Evolutionary conservation across 768 basidiomycete species (phyloP), one percentile per base, ranked within the genome.

Genomic region (Cubamyces sp.): DNA sequence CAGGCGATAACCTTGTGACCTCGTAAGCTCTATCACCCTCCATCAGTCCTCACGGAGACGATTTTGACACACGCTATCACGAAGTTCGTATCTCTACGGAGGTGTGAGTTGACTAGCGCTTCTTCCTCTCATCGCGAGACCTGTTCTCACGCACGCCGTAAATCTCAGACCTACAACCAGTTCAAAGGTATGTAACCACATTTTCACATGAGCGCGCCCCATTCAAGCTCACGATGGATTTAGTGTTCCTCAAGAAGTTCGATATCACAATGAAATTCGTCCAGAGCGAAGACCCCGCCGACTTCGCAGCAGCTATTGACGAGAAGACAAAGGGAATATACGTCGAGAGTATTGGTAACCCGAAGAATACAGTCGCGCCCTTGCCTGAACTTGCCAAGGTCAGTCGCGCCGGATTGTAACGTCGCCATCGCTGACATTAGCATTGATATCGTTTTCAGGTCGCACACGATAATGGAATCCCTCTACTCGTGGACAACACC

Each of bases 401-500:
- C 61, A 28, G 57, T 47, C 18, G 6, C 48, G 9, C 8, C 28
- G 3, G 21, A 1, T 3, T 23, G 15, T 49, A 12, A 3, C 23
- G 7, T 3, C 11, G 5, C 18, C 14, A 15, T 5, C 25, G 28
- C 28, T 34, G 11, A 6, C 34, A 11, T 28, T 23, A 15, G 5
- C 48, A 6, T 46, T 23, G 28, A 4, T 21, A 49, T 15, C 5
- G 9, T 12, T 49, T 16, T n/a, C 34, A 88, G 86, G 74, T 91
- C 37, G 92, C 92, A 1, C 91, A 92, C 68, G 81, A 82, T 40
- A 77, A 87, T 68, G 81, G 82, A 0, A 88, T 93, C 30, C 92
- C 92, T 0, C 77, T 94, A 43, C 85, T 94, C 49, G 90, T 93
- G 0, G 91, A 92, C 69, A 92, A 91, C 69, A 92, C 88, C 3